Base-by-base conservation (phyloP, 768 basidiomycete genomes). In the Suillus brevipes region DNA sequence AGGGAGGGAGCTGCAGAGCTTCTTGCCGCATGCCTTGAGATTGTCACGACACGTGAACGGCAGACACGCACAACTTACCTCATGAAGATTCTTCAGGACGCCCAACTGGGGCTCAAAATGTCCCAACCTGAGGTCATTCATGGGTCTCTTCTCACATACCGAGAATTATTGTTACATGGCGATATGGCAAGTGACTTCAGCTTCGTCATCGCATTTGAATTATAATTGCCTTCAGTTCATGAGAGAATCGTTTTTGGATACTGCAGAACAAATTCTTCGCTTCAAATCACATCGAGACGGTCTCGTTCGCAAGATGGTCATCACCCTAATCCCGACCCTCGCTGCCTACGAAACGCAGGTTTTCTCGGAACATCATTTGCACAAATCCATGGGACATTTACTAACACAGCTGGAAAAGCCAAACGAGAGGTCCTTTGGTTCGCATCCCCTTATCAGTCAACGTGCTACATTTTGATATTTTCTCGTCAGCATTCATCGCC, bases 321-420 rank as follows among this genome's bases (percentile, higher is more conserved):
- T 99, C 72, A 91, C 92, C 9, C 87, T 99, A 73, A 95, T 99
- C 53, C 97, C 97, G 1, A 92, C 93, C 6, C 86, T 99, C 67
- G 97, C 96, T 28, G 89, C 90, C 3, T 99, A 98, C 75, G 95
- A 99, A 73, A 93, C 93, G 1, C 89, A 92, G 74, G 93, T 90
- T 1, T 99, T 99, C 71, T 89, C 89, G 50, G 90, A 92, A 70
- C 90, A 92, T 73, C 95, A 94, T 74, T 83, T 99, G 10, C 94
- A 97, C 80, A 91, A 92, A 75, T 88, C 93, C 13, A 99, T 99
- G 97, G 89, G 85, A 0, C 94, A 96, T 78, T 85, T 99, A 1
- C 79, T 97, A 37, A 88, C 87, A 6, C 92, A 95, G 71, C 83
- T 99, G 6, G 90, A 93, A 71, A 97, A 95, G 78, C 90, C 92